These are phyloP conservation scores for Colletotrichum orchidophilum DNA, from an alignment of 2,329 filamentous ascomycete species.

Conservation along the genomic window DNA sequence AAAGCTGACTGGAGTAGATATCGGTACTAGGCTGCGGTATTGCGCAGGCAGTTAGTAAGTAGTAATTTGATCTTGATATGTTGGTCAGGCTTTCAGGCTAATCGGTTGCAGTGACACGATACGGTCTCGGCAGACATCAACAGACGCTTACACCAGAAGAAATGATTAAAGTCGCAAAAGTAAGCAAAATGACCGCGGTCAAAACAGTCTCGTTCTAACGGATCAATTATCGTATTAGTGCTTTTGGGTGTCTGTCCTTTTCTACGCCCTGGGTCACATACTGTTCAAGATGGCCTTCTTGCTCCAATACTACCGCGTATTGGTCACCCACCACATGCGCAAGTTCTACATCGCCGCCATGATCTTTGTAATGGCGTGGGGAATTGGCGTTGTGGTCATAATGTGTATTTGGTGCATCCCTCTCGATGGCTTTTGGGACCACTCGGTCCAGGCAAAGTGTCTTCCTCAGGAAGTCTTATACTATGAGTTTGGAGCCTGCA, in stretches of 20 bases:
- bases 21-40: conserved; percentile 15
- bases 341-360: conserved; percentile 39
- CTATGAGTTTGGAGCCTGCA: conserved; percentile 39
- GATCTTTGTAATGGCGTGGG: conserved; percentile 39
- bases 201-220: background rate
- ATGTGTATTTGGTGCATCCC: conserved; percentile 38
- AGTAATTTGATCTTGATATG: no score
- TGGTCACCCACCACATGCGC: conserved; percentile 38
- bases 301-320: conserved; percentile 48
- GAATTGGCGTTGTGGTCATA: conserved; percentile 38
- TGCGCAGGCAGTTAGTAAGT: conserved; percentile 12
- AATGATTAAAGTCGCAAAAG: conserved; percentile 20
- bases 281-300: conserved; percentile 47
- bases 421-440: conserved; percentile 41
- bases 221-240: conserved; percentile 33
- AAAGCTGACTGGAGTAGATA: conserved; percentile 2
- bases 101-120: conserved; percentile 20
- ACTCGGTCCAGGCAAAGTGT: conserved; percentile 33
- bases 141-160: background rate
- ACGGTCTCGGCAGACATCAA: conserved; percentile 36
- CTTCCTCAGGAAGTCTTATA: conserved; percentile 33
- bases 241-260: conserved; percentile 42
- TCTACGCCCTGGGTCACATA: conserved; percentile 42
- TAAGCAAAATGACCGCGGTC: background rate
- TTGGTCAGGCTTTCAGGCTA: background rate